phyloP scores from a whole-genome alignment of 164 flowering plant genomes.

The Vitis riparia region DNA sequence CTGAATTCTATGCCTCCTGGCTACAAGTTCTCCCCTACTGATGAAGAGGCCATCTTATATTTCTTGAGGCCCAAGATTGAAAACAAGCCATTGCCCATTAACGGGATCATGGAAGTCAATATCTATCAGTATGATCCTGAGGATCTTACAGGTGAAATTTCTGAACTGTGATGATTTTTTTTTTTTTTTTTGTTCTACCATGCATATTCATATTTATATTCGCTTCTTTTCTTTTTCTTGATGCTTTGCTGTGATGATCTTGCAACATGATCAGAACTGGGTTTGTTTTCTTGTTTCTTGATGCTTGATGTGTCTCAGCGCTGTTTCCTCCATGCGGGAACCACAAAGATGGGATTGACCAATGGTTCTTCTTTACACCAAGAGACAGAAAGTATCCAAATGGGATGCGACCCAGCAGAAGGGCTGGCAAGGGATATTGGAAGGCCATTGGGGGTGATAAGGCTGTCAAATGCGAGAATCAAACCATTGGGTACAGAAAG shows the following conservation, averaged over 20 bases:
- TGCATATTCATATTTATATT: background rate
- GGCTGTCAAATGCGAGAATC: background rate
- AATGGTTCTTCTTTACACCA: slow-evolving; percentile 20
- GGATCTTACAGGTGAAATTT: slow-evolving; percentile 4
- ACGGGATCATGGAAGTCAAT: slow-evolving; percentile 5
- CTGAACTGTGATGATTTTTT: background rate
- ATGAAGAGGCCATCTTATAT: slow-evolving; percentile 9
- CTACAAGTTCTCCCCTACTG: slow-evolving; percentile 6
- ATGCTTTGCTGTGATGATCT: background rate
- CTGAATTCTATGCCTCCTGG: slow-evolving; percentile 7
- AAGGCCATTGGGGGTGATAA: slow-evolving; percentile 18
- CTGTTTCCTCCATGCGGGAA: background rate
- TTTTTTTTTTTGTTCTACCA: background rate
- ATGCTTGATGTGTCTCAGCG: too few species aligned
- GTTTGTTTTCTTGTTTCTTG: background rate
- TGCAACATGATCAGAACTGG: background rate
- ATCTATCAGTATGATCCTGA: slow-evolving; percentile 8
- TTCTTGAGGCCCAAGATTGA: slow-evolving; percentile 9
- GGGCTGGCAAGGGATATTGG: slow-evolving; percentile 17
- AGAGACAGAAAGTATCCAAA: slow-evolving; percentile 16
- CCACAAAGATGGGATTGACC: background rate
- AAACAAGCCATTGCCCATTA: background rate
- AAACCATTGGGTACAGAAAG: background rate
- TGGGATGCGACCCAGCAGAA: slow-evolving; percentile 13
- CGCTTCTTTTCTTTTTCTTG: background rate